Base-by-base conservation (phyloP, 768 basidiomycete species). In the Mycena latifolia region DNA sequence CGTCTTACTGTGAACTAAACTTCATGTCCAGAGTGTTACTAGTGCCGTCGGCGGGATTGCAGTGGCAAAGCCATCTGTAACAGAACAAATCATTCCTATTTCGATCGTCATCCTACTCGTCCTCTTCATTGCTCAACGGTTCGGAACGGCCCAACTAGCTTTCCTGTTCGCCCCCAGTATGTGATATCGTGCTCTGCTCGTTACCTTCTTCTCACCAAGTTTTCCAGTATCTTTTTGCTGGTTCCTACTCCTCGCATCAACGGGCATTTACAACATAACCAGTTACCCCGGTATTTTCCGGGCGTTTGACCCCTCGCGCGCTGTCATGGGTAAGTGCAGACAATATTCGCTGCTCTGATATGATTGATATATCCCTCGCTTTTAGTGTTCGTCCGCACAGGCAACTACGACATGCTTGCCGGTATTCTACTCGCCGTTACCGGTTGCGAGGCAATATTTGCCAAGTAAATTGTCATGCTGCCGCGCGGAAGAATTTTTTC, bases 11-110 rank as follows among this genome's bases (percentile, higher is more conserved):
- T 27, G 33, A 46, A 55, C 46, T 61, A 8, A 58, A 2, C 7
- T 35, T 20, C 20, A 22, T 12, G n/a, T 11, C 18, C 39, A 67
- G 66, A 67, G 88, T 0, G 87, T 92, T 10, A 89, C 88, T 0
- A 88, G 86, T 41, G 90, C 89, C 6, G 88, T 92, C 2, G 85
- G 80, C 18, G 90, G 91, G n/a, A 88, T 92, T 63, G 88, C 82
- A 0, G 85, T 91, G 17, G 89, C 88, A 11, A 85, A 85, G 47
- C 80, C 86, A 0, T 78, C 77, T 3, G 83, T 90, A 10, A 56
- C 70, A 2, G 66, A 76, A 12, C 77, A 86, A 43, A 81, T 91
- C 45, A 79, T 82, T n/a, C 79, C 83, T 15, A 88, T 92, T 15
- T 89, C 89, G 11, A 85, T 89, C 54, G 89, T 86, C 67, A 58